Conservation (phyloP, 2,329 filamentous ascomycete species). For the Scopulariopsis brevicaulis region DNA sequence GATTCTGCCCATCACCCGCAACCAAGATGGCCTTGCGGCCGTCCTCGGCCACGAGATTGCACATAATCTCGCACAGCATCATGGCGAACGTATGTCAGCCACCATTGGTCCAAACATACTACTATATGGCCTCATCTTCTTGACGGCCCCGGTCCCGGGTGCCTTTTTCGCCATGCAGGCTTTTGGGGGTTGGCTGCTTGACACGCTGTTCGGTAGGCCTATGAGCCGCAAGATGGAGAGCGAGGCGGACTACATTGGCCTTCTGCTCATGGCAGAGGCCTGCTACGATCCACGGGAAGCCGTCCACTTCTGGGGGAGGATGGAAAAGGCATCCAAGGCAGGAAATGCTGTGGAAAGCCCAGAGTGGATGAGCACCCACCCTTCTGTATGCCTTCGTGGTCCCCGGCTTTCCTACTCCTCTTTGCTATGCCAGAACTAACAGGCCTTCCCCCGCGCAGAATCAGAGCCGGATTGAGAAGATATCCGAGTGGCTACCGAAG, state of each 20-base stretch:
- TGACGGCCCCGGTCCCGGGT: conserved; percentile 31
- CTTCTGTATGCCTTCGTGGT: conserved; percentile 40
- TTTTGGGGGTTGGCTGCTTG: conserved; percentile 37
- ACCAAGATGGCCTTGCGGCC: conserved; percentile 59
- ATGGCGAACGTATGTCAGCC: conserved; percentile 49
- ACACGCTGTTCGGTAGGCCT: conserved; percentile 55
- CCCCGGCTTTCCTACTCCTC: not conserved
- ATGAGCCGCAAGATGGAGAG: conserved; percentile 62
- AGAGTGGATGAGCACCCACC: conserved; percentile 68
- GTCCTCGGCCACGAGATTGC: conserved; percentile 74
- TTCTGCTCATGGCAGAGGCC: conserved; percentile 74
- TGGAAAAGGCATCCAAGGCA: conserved; percentile 38
- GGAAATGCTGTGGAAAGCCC: conserved; percentile 38
- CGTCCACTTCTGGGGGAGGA: conserved; percentile 53
- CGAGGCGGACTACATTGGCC: conserved; percentile 70
- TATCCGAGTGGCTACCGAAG: conserved; percentile 49
- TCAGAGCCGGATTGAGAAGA: conserved; percentile 52
- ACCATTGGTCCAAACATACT: conserved; percentile 40
- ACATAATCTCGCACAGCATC: conserved; percentile 60
- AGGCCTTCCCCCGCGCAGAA: conserved; percentile 27
- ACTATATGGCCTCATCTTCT: conserved; percentile 34
- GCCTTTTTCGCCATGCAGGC: conserved; percentile 27
- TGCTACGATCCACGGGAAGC: conserved; percentile 65
- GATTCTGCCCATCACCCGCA: conserved; percentile 54
- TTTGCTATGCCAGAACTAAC: not conserved